phyloP scores from a whole-genome alignment of 176 grass and related monocot genomes.

The Puya raimondii region DNA sequence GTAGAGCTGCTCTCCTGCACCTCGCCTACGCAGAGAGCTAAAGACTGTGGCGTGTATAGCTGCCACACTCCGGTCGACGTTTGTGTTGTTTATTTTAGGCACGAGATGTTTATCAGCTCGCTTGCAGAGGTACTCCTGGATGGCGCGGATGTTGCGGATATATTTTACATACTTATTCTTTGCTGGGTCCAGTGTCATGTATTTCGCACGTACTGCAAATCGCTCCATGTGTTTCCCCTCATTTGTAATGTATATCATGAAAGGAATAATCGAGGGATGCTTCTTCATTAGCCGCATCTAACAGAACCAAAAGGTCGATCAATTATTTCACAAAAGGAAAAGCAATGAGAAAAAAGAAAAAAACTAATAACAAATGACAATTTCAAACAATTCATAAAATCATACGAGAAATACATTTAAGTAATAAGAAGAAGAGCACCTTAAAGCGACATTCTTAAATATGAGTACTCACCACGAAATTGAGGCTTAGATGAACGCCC shows the following conservation, averaged over 20 bases:
- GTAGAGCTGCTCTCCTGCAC: constrained; percentile 47
- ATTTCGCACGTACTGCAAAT: constrained; percentile 94
- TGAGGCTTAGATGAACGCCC: constrained; percentile 94
- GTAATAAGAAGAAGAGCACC: background rate
- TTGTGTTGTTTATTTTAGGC: constrained; percentile 91
- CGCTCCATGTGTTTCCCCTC: constrained; percentile 84
- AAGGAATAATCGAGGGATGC: constrained; percentile 87
- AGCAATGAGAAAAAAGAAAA: background rate
- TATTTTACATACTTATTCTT: constrained; percentile 93
- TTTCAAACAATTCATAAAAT: background rate
- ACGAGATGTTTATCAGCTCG: constrained; percentile 77
- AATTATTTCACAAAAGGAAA: background rate
- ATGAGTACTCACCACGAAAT: constrained; percentile 73
- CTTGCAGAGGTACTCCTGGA: constrained; percentile 86
- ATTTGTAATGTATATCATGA: constrained; percentile 85
- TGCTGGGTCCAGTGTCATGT: constrained; percentile 81
- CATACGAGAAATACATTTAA: no score
- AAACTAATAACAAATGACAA: constrained; percentile 4
- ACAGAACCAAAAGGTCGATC: constrained; percentile 17
- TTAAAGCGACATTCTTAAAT: background rate
- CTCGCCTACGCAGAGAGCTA: constrained; percentile 58
- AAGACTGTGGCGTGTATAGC: constrained; percentile 87
- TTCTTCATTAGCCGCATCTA: constrained; percentile 98
- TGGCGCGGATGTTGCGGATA: constrained; percentile 77
- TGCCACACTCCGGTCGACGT: constrained; percentile 84